Evolutionary conservation across 495 filamentous ascomycete genomes (phyloP).

Genomic region (Cercophora newfieldiana): DNA sequence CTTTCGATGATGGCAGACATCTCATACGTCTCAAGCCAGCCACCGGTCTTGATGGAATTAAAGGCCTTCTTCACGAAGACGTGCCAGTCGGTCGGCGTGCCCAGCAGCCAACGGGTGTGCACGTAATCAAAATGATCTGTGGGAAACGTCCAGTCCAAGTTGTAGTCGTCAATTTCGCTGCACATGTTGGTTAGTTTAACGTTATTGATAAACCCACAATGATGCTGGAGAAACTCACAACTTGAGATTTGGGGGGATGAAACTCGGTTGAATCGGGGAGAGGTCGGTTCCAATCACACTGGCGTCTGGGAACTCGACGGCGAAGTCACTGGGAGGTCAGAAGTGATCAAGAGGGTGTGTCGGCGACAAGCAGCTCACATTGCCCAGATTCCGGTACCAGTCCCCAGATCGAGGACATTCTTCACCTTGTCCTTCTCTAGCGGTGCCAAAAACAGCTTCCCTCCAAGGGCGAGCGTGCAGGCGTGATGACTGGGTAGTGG

Average conservation of each 20-base stretch:
- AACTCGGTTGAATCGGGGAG: constrained; percentile 54
- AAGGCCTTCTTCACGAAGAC: constrained; percentile 40
- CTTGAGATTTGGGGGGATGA: constrained; percentile 50
- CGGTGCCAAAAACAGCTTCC: constrained; percentile 59
- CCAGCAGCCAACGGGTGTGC: constrained; percentile 54
- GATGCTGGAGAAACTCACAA: too few species aligned
- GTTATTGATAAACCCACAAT: too few species aligned
- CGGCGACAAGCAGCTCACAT: constrained; percentile 29
- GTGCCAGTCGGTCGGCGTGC: constrained; percentile 55
- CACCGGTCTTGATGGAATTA: constrained; percentile 25
- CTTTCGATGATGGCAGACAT: constrained; percentile 24
- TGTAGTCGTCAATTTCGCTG: constrained; percentile 52
- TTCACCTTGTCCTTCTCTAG: constrained; percentile 38
- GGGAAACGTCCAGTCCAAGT: constrained; percentile 47
- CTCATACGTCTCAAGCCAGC: constrained; percentile 30
- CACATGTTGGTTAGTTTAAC: too few species aligned
- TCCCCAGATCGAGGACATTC: constrained; percentile 5
- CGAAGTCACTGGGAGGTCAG: constrained; percentile 31
- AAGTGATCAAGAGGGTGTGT: not conserved
- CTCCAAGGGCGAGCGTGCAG: constrained; percentile 48
- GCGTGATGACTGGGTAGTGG: constrained; percentile 36
- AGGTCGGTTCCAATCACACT: constrained; percentile 64
- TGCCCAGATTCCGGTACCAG: constrained; percentile 43
- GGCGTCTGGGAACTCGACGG: constrained; percentile 52
- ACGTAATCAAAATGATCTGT: constrained; percentile 58